Base-by-base conservation (phyloP, 108 stramenopile species). In the Aurantiochytrium sp. region DNA sequence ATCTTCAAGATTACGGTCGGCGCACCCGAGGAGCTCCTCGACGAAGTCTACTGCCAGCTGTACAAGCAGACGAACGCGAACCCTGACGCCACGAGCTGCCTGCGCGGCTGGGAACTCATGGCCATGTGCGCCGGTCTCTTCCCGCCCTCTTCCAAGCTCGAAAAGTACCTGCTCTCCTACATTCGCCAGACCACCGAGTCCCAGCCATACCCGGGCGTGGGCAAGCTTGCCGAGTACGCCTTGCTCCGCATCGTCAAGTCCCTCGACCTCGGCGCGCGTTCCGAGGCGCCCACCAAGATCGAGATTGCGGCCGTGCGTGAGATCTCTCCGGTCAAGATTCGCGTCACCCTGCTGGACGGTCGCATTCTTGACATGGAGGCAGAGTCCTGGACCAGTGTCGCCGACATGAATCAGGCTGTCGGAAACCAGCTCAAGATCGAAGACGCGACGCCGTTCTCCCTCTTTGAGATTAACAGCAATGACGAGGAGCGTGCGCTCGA, bases 21-120 rank as follows among this genome's bases (percentile, higher is more conserved):
- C 25, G 45, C 87, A n/a, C 76, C 89, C 6, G 89, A 91, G 58
- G 91, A 92, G 88, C 90, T 92, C 49, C 60, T 90, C 45, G 91
- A 92, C 87, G 92, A 92, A 43, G 59, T 64, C 19, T 92, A 88
- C 92, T 90, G 89, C 90, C 92, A 92, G 89, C 57, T 92, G 25
- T n/a, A 49, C 76, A 92, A 92, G 91, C 92, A 92, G 76, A 90
- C 90, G 18, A 92, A 44, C 71, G 35, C 59, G 19, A 92, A 92
- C 87, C 91, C 91, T 2, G 58, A 72, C 59, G 71, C 5, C 28
- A 57, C 23, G 12, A 88, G 89, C 25, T 28, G 47, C 35, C 59
- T 89, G 10, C 44, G 69, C n/a, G 92, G 92, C 29, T 92, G 92
- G 92, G 58, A 92, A 73, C 90, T 92, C 51, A 28, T 92, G 60